phyloP scores from a whole-genome alignment of 352 stramenopile species.

The Globisporangium abappressorium region DNA sequence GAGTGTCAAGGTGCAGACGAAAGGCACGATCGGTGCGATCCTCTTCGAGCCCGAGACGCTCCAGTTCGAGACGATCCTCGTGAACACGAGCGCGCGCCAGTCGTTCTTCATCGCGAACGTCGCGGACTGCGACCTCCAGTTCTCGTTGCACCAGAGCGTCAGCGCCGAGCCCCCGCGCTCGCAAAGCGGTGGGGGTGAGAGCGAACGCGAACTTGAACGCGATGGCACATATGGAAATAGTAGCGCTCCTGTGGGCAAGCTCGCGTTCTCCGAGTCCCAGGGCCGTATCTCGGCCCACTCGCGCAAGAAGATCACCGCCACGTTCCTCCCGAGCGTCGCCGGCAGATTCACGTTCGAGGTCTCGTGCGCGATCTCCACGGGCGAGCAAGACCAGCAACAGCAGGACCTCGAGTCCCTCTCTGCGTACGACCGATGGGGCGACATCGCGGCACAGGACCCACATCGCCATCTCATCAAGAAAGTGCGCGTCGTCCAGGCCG shows the following conservation, averaged over 20 bases:
- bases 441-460: neutral
- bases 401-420: slow-evolving; percentile 5
- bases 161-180: neutral
- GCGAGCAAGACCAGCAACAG: neutral
- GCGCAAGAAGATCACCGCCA: slow-evolving; percentile 74
- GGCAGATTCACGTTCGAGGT: slow-evolving; percentile 74
- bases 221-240: neutral
- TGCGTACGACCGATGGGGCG: slow-evolving; percentile 25
- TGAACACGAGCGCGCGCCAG: slow-evolving; percentile 75
- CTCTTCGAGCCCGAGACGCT: slow-evolving; percentile 66
- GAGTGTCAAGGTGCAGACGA: slow-evolving; percentile 59
- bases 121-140: slow-evolving; percentile 76
- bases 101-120: slow-evolving; percentile 70
- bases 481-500: slow-evolving; percentile 49
- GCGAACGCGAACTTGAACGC: neutral
- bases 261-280: slow-evolving; percentile 58
- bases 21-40: slow-evolving; percentile 73
- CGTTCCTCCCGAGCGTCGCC: slow-evolving; percentile 61
- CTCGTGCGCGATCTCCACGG: slow-evolving; percentile 39
- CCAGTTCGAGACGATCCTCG: slow-evolving; percentile 81
- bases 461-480: neutral
- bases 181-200: slow-evolving; percentile 9
- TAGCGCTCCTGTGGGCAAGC: slow-evolving; percentile 16
- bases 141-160: slow-evolving; percentile 41
- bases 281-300: slow-evolving; percentile 73